These are phyloP conservation scores for Aspergillus proliferans DNA, from an alignment of 2,329 filamentous ascomycete genomes.

Conservation along the genomic window DNA sequence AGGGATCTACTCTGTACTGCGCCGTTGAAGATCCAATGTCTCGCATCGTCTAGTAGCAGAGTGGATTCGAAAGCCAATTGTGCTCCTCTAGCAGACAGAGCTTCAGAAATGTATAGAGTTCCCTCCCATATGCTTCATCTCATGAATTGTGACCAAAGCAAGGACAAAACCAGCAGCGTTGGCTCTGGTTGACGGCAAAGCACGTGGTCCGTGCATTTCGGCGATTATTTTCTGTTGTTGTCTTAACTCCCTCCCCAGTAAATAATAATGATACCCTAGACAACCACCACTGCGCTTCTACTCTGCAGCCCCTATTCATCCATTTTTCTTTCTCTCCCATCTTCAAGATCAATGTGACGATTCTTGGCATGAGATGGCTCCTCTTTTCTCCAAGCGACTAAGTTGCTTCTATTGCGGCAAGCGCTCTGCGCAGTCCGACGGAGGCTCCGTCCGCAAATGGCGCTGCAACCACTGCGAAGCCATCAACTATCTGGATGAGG, in stretches of 20 bases:
- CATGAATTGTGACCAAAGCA: no score
- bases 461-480: slow-evolving; percentile 74
- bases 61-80: no score
- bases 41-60: no score
- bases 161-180: no score
- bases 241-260: slow-evolving; percentile 17
- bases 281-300: slow-evolving; percentile 1
- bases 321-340: neutral
- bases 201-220: slow-evolving; percentile 22
- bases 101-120: no score
- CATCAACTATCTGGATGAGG: slow-evolving; percentile 82
- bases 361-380: slow-evolving; percentile 29
- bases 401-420: slow-evolving; percentile 80
- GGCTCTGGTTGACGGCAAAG: neutral
- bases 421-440: slow-evolving; percentile 56
- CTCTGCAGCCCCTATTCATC: neutral
- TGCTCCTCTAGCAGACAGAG: no score
- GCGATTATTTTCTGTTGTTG: slow-evolving; percentile 19
- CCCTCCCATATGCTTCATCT: no score
- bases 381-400: slow-evolving; percentile 44
- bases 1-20: no score
- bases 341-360: neutral
- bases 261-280: slow-evolving; percentile 3
- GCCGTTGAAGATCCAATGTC: no score
- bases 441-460: slow-evolving; percentile 59